These are phyloP conservation scores for Ceratorhiza oryzae-sativae DNA, from an alignment of 1,284 basidiomycete species.

Conservation along the genomic window DNA sequence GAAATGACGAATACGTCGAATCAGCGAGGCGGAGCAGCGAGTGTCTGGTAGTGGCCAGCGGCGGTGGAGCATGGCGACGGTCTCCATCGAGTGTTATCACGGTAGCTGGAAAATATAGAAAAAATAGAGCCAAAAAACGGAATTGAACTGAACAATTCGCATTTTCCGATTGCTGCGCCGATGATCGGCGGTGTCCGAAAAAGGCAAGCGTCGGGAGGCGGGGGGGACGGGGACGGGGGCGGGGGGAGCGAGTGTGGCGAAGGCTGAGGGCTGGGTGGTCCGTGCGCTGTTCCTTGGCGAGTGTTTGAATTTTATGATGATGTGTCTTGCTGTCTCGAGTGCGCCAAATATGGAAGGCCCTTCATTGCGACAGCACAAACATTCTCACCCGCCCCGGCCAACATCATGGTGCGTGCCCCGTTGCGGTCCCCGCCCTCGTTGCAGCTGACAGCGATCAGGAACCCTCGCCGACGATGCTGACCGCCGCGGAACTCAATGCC, in stretches of 20 bases:
- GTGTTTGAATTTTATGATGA: constrained; percentile 40
- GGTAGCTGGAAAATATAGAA: no score
- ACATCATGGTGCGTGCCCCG: neutral
- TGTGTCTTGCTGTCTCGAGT: constrained; percentile 37
- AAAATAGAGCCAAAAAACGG: no score
- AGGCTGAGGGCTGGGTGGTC: constrained; percentile 1
- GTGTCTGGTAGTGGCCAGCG: no score
- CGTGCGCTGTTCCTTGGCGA: constrained; percentile 17
- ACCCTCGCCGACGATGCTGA: neutral
- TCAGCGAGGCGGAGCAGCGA: no score
- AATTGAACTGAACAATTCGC: no score
- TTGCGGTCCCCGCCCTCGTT: neutral
- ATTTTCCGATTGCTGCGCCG: no score
- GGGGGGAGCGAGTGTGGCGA: neutral
- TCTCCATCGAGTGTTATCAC: no score
- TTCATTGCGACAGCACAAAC: constrained; percentile 13
- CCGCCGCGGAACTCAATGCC: constrained; percentile 35
- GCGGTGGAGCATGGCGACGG: no score
- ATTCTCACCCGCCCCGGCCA: constrained; percentile 3
- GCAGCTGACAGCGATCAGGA: neutral
- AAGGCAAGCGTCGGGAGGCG: neutral
- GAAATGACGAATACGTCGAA: no score
- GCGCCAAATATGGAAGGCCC: constrained; percentile 40
- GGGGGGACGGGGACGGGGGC: neutral
- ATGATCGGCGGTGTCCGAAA: no score